These are phyloP conservation scores for Vitellaria paradoxa DNA, from an alignment of 179 eudicot genomes.

Conservation along the genomic window DNA sequence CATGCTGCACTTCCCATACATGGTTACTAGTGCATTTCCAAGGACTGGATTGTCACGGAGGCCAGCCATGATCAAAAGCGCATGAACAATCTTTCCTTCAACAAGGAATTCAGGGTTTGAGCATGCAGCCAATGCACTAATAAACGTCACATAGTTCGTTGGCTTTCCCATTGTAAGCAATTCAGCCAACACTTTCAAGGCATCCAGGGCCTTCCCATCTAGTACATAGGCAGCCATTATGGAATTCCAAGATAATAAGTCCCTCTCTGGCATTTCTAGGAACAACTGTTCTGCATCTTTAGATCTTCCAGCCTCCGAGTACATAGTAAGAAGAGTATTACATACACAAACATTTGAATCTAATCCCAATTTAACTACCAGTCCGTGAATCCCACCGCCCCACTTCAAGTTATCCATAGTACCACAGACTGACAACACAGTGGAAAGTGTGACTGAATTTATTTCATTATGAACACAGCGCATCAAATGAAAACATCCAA, in stretches of 20 bases:
- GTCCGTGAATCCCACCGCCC: constrained; percentile 70
- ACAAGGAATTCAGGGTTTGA: constrained; percentile 40
- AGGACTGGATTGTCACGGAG: constrained; percentile 45
- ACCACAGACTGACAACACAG: constrained; percentile 50
- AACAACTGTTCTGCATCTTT: constrained; percentile 47
- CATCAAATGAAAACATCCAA: constrained; percentile 54
- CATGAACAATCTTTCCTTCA: constrained; percentile 55
- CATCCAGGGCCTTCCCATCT: constrained; percentile 40
- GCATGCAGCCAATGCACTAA: constrained; percentile 70
- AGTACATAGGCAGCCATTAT: constrained; percentile 57
- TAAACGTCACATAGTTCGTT: constrained; percentile 48
- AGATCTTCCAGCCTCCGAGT: constrained; percentile 46
- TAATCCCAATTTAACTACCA: constrained; percentile 50
- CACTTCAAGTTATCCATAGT: constrained; percentile 32
- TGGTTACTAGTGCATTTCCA: constrained; percentile 68
- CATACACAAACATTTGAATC: constrained; percentile 41
- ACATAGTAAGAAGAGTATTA: constrained; percentile 74
- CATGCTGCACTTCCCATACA: constrained; percentile 64
- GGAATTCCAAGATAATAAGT: constrained; percentile 76
- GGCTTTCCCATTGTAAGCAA: constrained; percentile 26
- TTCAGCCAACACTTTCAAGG: constrained; percentile 36
- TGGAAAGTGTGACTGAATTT: constrained; percentile 51
- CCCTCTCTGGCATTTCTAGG: constrained; percentile 47
- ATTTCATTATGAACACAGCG: constrained; percentile 43
- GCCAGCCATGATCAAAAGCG: constrained; percentile 48